Evolutionary conservation across 768 basidiomycete genomes (phyloP).

Genomic region (Clavaria fumosa): DNA sequence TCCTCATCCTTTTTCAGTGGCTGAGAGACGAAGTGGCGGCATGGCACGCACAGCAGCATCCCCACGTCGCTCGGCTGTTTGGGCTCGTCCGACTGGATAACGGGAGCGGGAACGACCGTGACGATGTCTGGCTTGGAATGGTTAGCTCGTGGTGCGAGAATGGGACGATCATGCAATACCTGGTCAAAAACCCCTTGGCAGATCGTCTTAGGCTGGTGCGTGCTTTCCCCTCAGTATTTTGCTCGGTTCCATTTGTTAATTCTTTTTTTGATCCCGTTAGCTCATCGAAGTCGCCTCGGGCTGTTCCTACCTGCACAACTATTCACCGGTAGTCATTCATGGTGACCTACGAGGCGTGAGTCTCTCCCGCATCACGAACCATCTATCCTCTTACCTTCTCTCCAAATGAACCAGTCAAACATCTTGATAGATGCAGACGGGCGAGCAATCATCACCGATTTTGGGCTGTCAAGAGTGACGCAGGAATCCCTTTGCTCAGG

Average conservation of each 20-base stretch:
- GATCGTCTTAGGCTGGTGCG: conserved; percentile 34
- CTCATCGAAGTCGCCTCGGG: conserved; percentile 40
- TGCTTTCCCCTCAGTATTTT: conserved; percentile 9
- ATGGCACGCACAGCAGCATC: conserved; percentile 42
- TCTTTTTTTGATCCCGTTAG: conserved; percentile 22
- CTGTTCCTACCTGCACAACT: too few species aligned
- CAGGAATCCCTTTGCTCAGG: conserved; percentile 32
- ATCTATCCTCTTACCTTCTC: conserved; percentile 30
- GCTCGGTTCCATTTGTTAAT: background rate
- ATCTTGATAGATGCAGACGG: too few species aligned
- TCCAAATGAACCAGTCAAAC: conserved; percentile 32
- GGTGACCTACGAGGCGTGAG: conserved; percentile 48
- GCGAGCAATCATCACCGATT: conserved; percentile 49
- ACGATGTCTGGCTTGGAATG: too few species aligned
- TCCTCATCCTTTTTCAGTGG: conserved; percentile 23
- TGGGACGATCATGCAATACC: conserved; percentile 36
- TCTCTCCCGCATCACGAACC: conserved; percentile 3
- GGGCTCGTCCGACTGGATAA: conserved; percentile 36
- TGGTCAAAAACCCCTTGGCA: conserved; percentile 25
- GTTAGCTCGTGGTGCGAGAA: conserved; percentile 52
- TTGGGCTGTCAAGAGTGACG: conserved; percentile 42
- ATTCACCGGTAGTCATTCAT: conserved; percentile 38
- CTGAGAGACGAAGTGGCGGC: conserved; percentile 40
- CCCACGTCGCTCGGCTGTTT: conserved; percentile 37
- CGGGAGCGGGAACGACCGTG: too few species aligned